Percentiles rank a stretch among this genome's conserved stretches.
These are phyloP conservation scores for Naganishia vishniacii DNA, from an alignment of 768 basidiomycete genomes.

Conservation along the genomic window DNA sequence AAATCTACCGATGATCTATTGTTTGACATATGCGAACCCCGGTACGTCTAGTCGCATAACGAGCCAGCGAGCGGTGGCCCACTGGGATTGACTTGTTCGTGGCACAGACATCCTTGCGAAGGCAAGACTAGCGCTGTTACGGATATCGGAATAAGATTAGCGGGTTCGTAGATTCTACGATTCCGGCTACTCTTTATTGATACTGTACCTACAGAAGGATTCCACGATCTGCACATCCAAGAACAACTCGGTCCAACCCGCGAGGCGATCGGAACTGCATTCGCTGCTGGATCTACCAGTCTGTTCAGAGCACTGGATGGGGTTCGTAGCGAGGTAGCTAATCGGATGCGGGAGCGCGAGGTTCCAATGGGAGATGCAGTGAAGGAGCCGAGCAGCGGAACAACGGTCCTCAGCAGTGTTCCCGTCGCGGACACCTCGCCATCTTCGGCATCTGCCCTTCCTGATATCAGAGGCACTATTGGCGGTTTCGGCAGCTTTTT, in stretches of 20 bases:
- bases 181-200: neutral
- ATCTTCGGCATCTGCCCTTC: conserved; percentile 26
- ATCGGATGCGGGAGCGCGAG: conserved; percentile 39
- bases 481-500: conserved; percentile 47
- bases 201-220: conserved; percentile 57
- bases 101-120: conserved; percentile 90
- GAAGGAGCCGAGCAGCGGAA: conserved; percentile 9
- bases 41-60: conserved; percentile 54
- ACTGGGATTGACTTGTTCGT: neutral
- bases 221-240: conserved; percentile 87
- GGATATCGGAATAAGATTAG: conserved; percentile 83
- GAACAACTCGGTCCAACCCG: conserved; percentile 89
- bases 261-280: conserved; percentile 78
- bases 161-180: conserved; percentile 43
- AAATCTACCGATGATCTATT: conserved; percentile 80
- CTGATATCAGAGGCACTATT: conserved; percentile 40
- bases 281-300: conserved; percentile 54
- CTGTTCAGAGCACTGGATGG: conserved; percentile 88
- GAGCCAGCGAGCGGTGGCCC: too few relatives aligned
- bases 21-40: conserved; percentile 91
- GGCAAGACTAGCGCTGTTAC: conserved; percentile 82
- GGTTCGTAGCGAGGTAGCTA: conserved; percentile 57
- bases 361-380: neutral
- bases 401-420: neutral
- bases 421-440: neutral